Evolutionary conservation across 148 eudicot genomes (phyloP).

Genomic region (Fallopia convolvulus): DNA sequence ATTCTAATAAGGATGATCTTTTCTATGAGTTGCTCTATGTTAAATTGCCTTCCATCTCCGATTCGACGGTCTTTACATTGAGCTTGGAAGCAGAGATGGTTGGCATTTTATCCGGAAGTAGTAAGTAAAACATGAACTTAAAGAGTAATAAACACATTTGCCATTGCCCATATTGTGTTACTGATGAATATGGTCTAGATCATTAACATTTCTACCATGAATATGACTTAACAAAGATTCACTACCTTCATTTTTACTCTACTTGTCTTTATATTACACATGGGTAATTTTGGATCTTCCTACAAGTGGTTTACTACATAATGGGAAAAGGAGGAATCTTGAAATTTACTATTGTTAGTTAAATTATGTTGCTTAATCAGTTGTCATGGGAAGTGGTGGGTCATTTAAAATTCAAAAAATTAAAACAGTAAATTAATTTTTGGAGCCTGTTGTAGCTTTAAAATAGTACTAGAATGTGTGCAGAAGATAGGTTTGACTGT

Average conservation of each 20-base stretch:
- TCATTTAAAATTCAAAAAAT: background rate
- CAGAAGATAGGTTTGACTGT: conserved; percentile 11
- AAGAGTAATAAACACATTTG: conserved; percentile 8
- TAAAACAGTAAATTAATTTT: background rate
- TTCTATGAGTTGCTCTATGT: conserved; percentile 24
- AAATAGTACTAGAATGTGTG: conserved; percentile 2
- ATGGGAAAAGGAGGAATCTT: background rate
- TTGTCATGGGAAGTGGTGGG: background rate
- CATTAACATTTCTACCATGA: no score
- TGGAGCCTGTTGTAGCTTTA: background rate
- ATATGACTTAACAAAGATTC: background rate
- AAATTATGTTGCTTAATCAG: background rate
- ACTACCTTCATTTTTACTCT: background rate
- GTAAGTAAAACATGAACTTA: conserved; percentile 16
- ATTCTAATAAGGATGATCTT: conserved; percentile 22
- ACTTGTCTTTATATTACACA: background rate
- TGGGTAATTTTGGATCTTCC: background rate
- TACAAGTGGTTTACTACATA: background rate
- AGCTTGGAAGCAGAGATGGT: conserved; percentile 43
- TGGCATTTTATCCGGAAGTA: conserved; percentile 57
- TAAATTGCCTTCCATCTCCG: conserved; percentile 58
- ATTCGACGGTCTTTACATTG: conserved; percentile 6
- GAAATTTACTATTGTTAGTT: background rate
- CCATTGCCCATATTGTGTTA: background rate
- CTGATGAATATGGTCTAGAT: background rate